Evolutionary conservation across 768 basidiomycete genomes (phyloP).

Genomic region (Psilocybe subaeruginosa): DNA sequence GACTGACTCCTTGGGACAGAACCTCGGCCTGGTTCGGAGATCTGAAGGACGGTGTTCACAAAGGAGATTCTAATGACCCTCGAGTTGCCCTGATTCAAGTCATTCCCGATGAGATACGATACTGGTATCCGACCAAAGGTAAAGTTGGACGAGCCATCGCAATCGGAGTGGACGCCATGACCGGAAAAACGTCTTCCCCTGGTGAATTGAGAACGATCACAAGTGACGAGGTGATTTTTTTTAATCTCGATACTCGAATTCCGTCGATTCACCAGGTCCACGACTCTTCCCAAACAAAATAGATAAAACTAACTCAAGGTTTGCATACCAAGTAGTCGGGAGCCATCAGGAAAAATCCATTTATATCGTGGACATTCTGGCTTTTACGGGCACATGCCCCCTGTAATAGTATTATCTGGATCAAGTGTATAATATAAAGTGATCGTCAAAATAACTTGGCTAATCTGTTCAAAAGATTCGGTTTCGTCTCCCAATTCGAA

Average conservation of each 20-base stretch:
- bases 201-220: constrained; percentile 81
- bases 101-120: constrained; percentile 78
- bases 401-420: background rate
- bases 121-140: constrained; percentile 73
- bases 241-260: background rate
- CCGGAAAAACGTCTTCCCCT: constrained; percentile 65
- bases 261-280: background rate
- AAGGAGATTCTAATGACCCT: constrained; percentile 79
- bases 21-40: constrained; percentile 84
- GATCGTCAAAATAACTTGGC: background rate
- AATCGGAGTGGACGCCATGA: constrained; percentile 57
- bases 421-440: background rate
- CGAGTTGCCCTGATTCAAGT: constrained; percentile 81
- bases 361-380: background rate
- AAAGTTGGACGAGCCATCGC: constrained; percentile 61
- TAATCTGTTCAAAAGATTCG: background rate
- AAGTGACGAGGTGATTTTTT: constrained; percentile 62
- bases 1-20: constrained; percentile 32
- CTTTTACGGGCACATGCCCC: background rate
- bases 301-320: constrained; percentile 50
- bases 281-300: background rate
- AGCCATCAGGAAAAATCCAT: background rate
- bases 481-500: background rate
- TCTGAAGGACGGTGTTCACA: constrained; percentile 82
- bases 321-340: constrained; percentile 33